Evolutionary conservation across 108 stramenopile genomes (phyloP).

Genomic region (Pseudonitzschia multiseries): DNA sequence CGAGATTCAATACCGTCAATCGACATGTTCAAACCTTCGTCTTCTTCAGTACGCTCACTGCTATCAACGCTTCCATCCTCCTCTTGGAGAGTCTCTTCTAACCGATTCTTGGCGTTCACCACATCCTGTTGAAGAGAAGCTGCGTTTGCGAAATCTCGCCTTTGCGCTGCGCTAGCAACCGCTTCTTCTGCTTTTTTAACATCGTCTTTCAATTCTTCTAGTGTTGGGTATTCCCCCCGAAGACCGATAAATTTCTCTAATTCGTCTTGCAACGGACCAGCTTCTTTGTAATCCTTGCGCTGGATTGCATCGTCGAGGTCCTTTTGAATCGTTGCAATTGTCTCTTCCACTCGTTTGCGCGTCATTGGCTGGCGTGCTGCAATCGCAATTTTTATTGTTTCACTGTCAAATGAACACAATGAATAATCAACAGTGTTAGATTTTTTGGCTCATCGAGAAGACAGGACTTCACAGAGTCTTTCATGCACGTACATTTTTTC

Average conservation of each 20-base stretch:
- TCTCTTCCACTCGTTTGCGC: slow-evolving; percentile 60
- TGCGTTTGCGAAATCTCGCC: slow-evolving; percentile 71
- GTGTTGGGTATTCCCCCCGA: slow-evolving; percentile 69
- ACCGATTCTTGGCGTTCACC: slow-evolving; percentile 52
- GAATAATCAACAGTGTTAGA: background rate
- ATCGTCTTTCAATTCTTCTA: slow-evolving; percentile 66
- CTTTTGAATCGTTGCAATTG: slow-evolving; percentile 57
- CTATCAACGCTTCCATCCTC: slow-evolving; percentile 14
- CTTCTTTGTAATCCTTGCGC: slow-evolving; percentile 68
- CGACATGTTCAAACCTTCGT: slow-evolving; percentile 6
- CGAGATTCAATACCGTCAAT: slow-evolving; percentile 58
- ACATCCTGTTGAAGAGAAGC: slow-evolving; percentile 60
- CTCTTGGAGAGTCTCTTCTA: slow-evolving; percentile 47
- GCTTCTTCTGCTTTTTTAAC: slow-evolving; percentile 55
- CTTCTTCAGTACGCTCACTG: slow-evolving; percentile 17
- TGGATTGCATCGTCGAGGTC: slow-evolving; percentile 65
- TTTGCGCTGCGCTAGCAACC: slow-evolving; percentile 64
- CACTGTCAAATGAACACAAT: slow-evolving; percentile 29
- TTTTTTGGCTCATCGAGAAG: slow-evolving; percentile 8
- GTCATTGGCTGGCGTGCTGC: slow-evolving; percentile 76
- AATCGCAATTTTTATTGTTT: slow-evolving; percentile 54
- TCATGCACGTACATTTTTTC: slow-evolving; percentile 49
- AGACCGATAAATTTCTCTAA: slow-evolving; percentile 60
- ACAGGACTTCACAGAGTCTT: background rate
- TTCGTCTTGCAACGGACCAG: slow-evolving; percentile 74